Conservation (phyloP, 2,329 filamentous ascomycete species). For the Fusarium napiforme region DNA sequence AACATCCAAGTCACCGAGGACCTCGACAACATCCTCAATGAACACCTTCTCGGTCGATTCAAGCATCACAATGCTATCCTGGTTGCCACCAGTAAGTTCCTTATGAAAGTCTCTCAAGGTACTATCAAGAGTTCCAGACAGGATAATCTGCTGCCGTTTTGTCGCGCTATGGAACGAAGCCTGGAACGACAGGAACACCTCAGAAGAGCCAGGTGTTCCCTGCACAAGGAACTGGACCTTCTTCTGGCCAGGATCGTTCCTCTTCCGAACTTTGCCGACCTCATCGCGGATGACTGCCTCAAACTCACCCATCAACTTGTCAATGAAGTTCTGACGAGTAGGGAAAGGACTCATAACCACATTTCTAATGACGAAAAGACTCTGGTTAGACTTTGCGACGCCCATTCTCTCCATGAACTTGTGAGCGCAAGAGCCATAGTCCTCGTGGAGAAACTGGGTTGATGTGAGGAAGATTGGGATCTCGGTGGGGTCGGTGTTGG, state of each 20-base stretch:
- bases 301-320: conserved; percentile 50
- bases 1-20: background rate
- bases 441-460: conserved; percentile 52
- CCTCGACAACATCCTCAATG: background rate
- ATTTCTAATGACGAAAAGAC: conserved; percentile 58
- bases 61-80: conserved; percentile 28
- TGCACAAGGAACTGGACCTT: conserved; percentile 54
- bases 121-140: conserved; percentile 23
- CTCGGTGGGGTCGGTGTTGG: conserved; percentile 51
- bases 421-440: conserved; percentile 55
- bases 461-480: conserved; percentile 59
- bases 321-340: conserved; percentile 53
- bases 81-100: background rate
- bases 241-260: conserved; percentile 50
- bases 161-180: conserved; percentile 51
- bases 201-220: conserved; percentile 47
- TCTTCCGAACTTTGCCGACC: conserved; percentile 45
- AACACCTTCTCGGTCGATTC: conserved; percentile 1
- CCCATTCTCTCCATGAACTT: conserved; percentile 57
- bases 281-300: conserved; percentile 47
- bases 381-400: conserved; percentile 46
- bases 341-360: conserved; percentile 61
- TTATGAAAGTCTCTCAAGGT: background rate
- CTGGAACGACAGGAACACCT: conserved; percentile 54
- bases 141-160: conserved; percentile 51